Evolutionary conservation across 495 filamentous ascomycete species (phyloP).

Genomic region (Aspergillus mulundensis): DNA sequence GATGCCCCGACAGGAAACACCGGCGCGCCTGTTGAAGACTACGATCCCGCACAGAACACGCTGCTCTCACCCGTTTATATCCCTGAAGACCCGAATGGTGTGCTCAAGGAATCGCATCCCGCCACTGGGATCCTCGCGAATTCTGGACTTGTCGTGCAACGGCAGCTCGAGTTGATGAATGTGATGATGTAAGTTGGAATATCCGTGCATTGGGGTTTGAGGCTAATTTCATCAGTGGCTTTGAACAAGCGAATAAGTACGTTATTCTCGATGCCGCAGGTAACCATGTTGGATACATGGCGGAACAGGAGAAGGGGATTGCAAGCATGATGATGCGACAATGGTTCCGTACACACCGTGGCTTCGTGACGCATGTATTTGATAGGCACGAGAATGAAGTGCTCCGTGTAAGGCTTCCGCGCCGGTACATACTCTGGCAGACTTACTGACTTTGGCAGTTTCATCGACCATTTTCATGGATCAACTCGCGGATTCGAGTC

Average conservation of each 20-base stretch:
- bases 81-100: slow-evolving; percentile 58
- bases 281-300: slow-evolving; percentile 65
- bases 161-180: slow-evolving; percentile 68
- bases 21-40: slow-evolving; percentile 17
- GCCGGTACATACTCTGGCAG: background rate
- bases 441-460: slow-evolving; percentile 37
- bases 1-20: slow-evolving; percentile 15
- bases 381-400: slow-evolving; percentile 62
- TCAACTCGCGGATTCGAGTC: slow-evolving; percentile 60
- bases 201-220: background rate
- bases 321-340: slow-evolving; percentile 56
- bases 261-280: slow-evolving; percentile 68
- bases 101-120: slow-evolving; percentile 60
- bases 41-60: slow-evolving; percentile 43
- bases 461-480: slow-evolving; percentile 65
- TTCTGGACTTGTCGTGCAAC: slow-evolving; percentile 60
- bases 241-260: slow-evolving; percentile 71
- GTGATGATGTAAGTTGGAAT: slow-evolving; percentile 50
- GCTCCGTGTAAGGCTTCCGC: slow-evolving; percentile 43
- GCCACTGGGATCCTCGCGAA: slow-evolving; percentile 56
- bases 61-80: slow-evolving; percentile 53
- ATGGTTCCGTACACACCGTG: slow-evolving; percentile 61
- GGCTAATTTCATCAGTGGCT: slow-evolving; percentile 41
- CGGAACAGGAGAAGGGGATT: slow-evolving; percentile 61
- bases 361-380: slow-evolving; percentile 69